These are phyloP conservation scores for Colletotrichum sp. DNA, from an alignment of 2,329 filamentous ascomycete species.

Conservation along the genomic window DNA sequence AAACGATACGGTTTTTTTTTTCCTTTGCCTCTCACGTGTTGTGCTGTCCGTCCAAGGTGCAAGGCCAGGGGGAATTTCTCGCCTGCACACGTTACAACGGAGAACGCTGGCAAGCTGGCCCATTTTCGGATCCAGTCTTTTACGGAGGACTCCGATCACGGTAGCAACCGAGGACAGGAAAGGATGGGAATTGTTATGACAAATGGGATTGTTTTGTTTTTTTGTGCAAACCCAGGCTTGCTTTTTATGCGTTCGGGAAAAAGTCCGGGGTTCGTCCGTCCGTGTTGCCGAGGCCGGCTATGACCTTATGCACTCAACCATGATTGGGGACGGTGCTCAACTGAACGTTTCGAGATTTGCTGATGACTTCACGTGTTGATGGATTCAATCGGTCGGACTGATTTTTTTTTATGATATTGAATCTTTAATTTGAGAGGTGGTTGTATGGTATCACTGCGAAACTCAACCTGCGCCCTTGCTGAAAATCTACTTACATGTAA, in stretches of 20 bases:
- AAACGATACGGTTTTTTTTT: not conserved
- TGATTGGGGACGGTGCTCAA: not conserved
- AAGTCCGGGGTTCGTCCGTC: not conserved
- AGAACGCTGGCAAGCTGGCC: not conserved
- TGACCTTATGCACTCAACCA: not conserved
- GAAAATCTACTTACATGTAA: not conserved
- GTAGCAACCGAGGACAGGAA: not conserved
- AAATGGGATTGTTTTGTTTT: not conserved
- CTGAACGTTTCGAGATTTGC: not conserved
- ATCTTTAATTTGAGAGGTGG: not conserved
- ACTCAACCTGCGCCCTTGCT: not conserved
- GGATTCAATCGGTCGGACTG: not conserved
- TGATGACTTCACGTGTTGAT: not conserved
- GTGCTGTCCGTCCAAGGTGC: not conserved
- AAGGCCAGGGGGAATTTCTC: not conserved
- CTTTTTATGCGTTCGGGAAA: not conserved
- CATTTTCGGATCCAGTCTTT: not conserved
- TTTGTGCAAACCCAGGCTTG: not conserved
- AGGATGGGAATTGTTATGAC: not conserved
- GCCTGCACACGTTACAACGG: not conserved
- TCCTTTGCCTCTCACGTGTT: not conserved
- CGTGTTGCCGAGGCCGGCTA: not conserved
- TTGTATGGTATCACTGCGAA: not conserved
- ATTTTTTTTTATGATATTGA: not conserved
- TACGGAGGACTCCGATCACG: constrained; percentile 1